These are phyloP conservation scores for Sugiyamaella qingdaonensis DNA, from an alignment of 805 yeast species.

Conservation along the genomic window DNA sequence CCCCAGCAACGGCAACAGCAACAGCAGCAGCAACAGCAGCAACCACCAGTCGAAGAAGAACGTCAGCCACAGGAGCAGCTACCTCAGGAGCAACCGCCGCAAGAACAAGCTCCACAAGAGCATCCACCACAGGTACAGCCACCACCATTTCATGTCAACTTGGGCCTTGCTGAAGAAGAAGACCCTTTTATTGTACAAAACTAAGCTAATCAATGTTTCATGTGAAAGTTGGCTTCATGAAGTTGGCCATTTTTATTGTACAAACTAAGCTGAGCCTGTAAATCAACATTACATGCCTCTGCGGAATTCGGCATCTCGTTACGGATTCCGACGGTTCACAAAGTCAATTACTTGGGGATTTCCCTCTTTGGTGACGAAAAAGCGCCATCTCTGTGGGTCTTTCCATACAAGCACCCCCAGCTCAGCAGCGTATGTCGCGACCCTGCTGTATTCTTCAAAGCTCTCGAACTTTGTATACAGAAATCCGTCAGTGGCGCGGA, in stretches of 20 bases:
- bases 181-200: neutral
- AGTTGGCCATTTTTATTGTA: too few species aligned
- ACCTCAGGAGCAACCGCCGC: too few species aligned
- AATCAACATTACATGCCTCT: too few species aligned
- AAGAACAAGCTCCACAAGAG: too few species aligned
- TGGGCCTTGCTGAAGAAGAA: neutral
- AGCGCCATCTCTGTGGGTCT: conserved; percentile 60
- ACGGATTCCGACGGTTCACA: conserved; percentile 67
- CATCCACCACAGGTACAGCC: neutral
- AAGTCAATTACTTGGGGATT: conserved; percentile 86
- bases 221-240: neutral
- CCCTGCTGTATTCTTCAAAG: conserved; percentile 67
- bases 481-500: conserved; percentile 80
- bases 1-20: conserved; percentile 1
- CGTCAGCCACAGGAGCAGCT: neutral
- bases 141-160: neutral
- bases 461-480: conserved; percentile 80
- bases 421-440: conserved; percentile 77
- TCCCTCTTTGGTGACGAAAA: conserved; percentile 87
- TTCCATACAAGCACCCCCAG: conserved; percentile 91
- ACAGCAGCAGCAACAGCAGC: conserved; percentile 8
- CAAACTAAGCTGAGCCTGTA: too few species aligned
- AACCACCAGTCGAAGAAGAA: neutral
- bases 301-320: too few species aligned
- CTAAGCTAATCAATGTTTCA: neutral